These are phyloP conservation scores for Allium sativum DNA, from an alignment of 106 monocot species.

Conservation along the genomic window DNA sequence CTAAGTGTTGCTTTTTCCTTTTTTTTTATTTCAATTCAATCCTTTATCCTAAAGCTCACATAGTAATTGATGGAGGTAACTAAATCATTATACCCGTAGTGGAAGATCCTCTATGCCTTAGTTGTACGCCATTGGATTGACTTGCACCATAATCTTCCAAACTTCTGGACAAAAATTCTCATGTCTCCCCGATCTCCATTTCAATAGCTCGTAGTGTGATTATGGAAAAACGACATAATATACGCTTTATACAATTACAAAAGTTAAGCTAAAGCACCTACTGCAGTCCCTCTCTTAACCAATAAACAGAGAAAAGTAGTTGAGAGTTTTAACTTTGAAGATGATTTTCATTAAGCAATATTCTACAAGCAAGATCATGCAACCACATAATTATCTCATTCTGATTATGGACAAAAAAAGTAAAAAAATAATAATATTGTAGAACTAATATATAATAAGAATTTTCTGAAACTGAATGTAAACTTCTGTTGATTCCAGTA, in stretches of 20 bases:
- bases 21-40: too few relatives aligned
- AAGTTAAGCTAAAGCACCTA: neutral
- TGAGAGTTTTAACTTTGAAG: too few relatives aligned
- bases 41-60: neutral
- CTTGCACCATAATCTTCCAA: constrained; percentile 7
- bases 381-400: neutral
- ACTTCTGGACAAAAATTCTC: constrained; percentile 1
- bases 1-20: too few relatives aligned
- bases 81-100: constrained; percentile 17
- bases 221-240: constrained; percentile 8
- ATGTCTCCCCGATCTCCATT: constrained; percentile 35
- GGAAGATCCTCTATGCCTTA: constrained; percentile 31
- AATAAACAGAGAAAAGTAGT: too few relatives aligned
- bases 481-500: too few relatives aligned
- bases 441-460: too few relatives aligned
- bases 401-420: too few relatives aligned
- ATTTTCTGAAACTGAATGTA: too few relatives aligned
- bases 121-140: constrained; percentile 14
- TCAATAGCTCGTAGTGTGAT: constrained; percentile 44
- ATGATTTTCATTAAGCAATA: too few relatives aligned
- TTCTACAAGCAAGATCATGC: neutral
- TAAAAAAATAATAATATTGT: too few relatives aligned
- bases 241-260: neutral
- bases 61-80: neutral
- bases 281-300: too few relatives aligned